phyloP scores from a whole-genome alignment of 1,284 basidiomycete species.

The Sphaerobolus stellatus region DNA sequence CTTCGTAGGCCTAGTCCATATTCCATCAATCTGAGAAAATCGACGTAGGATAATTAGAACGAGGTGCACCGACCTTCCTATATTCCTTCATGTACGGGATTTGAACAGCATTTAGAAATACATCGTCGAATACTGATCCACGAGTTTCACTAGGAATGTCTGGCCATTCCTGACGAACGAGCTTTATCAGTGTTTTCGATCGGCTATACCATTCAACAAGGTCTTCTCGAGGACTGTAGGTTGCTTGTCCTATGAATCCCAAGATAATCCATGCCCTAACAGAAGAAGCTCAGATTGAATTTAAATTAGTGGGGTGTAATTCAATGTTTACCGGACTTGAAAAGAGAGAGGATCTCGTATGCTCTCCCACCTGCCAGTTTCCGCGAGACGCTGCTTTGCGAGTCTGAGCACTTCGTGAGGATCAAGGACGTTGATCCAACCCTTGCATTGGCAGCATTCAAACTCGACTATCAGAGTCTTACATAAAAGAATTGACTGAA shows the following conservation, averaged over 20 bases:
- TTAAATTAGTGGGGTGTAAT: not conserved
- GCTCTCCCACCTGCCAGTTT: not conserved
- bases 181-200: not conserved
- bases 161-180: not conserved
- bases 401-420: not conserved
- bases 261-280: not conserved
- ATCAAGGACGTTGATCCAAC: not conserved
- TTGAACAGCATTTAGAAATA: not conserved
- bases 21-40: no score
- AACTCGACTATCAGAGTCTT: not conserved
- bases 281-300: not conserved
- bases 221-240: not conserved
- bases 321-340: not conserved
- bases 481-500: not conserved
- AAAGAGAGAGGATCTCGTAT: not conserved
- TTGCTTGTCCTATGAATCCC: not conserved
- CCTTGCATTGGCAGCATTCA: not conserved
- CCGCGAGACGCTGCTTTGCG: not conserved
- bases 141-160: not conserved
- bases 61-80: no score
- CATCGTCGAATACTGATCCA: not conserved
- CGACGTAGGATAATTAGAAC: no score
- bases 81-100: no score
- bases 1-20: not conserved
- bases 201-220: not conserved